phyloP scores from a whole-genome alignment of 176 grass and related monocot genomes.

The Oryza meridionalis region DNA sequence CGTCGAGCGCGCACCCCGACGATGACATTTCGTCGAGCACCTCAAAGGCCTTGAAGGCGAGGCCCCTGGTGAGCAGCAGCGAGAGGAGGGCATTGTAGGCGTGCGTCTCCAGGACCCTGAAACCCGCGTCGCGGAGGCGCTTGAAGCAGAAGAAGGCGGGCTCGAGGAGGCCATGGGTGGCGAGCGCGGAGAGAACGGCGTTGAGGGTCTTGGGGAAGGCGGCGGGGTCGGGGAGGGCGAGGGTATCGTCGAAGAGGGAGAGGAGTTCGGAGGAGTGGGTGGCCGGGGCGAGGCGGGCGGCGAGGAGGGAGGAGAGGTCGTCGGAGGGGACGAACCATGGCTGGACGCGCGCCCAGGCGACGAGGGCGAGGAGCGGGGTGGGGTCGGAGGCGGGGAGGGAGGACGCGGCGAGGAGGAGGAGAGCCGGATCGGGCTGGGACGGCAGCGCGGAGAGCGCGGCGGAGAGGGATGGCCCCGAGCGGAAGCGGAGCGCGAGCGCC shows the following conservation, averaged over 20 bases:
- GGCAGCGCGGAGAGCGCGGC: slow-evolving; percentile 77
- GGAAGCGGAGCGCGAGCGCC: slow-evolving; percentile 70
- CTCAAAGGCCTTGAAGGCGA: slow-evolving; percentile 90
- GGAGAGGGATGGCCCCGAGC: slow-evolving; percentile 70
- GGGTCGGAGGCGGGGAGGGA: slow-evolving; percentile 84
- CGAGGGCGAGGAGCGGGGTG: slow-evolving; percentile 71
- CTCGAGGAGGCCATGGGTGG: slow-evolving; percentile 63
- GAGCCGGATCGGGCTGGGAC: slow-evolving; percentile 60
- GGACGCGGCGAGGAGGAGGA: slow-evolving; percentile 63
- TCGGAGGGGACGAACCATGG: slow-evolving; percentile 71
- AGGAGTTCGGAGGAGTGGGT: slow-evolving; percentile 56
- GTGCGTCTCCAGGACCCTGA: slow-evolving; percentile 53
- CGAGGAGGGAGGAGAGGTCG: slow-evolving; percentile 48
- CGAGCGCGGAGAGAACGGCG: slow-evolving; percentile 56
- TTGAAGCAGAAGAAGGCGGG: slow-evolving; percentile 88
- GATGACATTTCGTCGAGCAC: slow-evolving; percentile 77
- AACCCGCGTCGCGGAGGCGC: slow-evolving; percentile 66
- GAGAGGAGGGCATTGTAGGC: slow-evolving; percentile 84
- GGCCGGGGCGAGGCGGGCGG: slow-evolving; percentile 50
- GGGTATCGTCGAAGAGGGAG: slow-evolving; percentile 64
- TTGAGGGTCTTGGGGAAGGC: slow-evolving; percentile 71
- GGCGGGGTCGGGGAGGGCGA: slow-evolving; percentile 59
- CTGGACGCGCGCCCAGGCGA: slow-evolving; percentile 77
- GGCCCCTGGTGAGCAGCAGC: slow-evolving; percentile 76
- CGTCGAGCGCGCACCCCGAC: slow-evolving; percentile 51